Conservation (phyloP, 1,284 basidiomycete genomes). For the Fomitiporia mediterranea region DNA sequence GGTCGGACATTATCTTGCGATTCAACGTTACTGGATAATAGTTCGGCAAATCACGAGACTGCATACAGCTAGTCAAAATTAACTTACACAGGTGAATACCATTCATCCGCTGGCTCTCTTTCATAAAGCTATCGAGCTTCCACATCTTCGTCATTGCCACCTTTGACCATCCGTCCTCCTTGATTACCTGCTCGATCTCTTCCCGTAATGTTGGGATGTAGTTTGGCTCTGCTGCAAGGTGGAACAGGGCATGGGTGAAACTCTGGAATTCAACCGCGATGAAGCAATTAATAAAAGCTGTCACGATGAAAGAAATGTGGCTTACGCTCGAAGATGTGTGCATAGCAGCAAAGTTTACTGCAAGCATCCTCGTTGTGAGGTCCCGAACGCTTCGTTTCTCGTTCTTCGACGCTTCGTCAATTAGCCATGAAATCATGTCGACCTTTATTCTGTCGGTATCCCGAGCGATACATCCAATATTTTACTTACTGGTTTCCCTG, state of each 20-base stretch:
- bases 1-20: constrained; percentile 34
- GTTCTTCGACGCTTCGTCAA: constrained; percentile 18
- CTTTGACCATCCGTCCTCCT: constrained; percentile 43
- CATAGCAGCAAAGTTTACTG: constrained; percentile 31
- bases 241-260: constrained; percentile 35
- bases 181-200: constrained; percentile 37
- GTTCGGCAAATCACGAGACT: not conserved
- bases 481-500: constrained; percentile 34
- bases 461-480: not conserved
- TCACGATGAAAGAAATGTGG: not conserved
- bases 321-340: constrained; percentile 31
- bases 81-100: constrained; percentile 28
- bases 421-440: constrained; percentile 18
- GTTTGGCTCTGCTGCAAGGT: constrained; percentile 34
- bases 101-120: constrained; percentile 37
- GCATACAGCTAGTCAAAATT: not conserved
- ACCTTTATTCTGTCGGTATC: not conserved
- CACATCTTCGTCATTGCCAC: constrained; percentile 36
- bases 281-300: not conserved
- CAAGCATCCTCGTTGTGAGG: constrained; percentile 25
- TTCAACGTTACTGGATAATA: constrained; percentile 28
- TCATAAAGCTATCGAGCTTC: constrained; percentile 46
- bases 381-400: constrained; percentile 7
- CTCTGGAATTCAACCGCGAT: no score
- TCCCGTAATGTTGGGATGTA: constrained; percentile 37